These are phyloP conservation scores for Paramecium caudatum DNA, from an alignment of 73 alveolate genomes.

Conservation along the genomic window DNA sequence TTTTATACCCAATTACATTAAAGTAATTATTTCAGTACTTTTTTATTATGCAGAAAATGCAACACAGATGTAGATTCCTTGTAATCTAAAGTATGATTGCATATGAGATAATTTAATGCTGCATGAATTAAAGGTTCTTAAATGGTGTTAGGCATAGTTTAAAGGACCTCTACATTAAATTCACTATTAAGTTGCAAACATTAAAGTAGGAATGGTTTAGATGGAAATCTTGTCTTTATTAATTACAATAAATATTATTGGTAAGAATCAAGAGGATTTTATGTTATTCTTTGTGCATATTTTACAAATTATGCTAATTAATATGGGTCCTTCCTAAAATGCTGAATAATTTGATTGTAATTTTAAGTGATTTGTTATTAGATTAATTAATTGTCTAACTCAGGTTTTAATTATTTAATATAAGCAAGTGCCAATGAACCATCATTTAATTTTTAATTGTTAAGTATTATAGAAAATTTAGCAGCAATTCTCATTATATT, in stretches of 20 bases:
- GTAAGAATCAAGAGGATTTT: slow-evolving; percentile 37
- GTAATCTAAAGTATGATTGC: neutral
- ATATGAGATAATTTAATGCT: neutral
- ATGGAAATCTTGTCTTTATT: neutral
- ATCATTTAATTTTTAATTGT: too few relatives aligned
- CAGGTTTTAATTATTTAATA: too few relatives aligned
- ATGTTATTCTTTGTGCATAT: neutral
- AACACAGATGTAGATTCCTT: slow-evolving; percentile 48
- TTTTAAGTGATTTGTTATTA: neutral
- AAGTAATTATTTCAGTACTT: neutral
- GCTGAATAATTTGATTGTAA: neutral
- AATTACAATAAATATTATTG: neutral
- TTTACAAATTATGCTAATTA: slow-evolving; percentile 1
- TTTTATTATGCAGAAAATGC: slow-evolving; percentile 19
- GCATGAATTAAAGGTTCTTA: neutral
- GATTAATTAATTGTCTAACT: neutral
- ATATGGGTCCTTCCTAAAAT: neutral
- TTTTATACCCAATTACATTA: slow-evolving; percentile 4
- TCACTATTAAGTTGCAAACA: neutral
- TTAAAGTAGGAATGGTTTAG: slow-evolving; percentile 7
- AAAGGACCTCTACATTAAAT: neutral
- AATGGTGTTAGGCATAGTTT: neutral
- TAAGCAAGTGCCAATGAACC: too few relatives aligned
- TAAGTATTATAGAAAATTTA: too few relatives aligned
- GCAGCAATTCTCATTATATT: slow-evolving; percentile 20